Evolutionary conservation across 2,329 filamentous ascomycete genomes (phyloP).

Genomic region (Ceratocystis smalleyi): DNA sequence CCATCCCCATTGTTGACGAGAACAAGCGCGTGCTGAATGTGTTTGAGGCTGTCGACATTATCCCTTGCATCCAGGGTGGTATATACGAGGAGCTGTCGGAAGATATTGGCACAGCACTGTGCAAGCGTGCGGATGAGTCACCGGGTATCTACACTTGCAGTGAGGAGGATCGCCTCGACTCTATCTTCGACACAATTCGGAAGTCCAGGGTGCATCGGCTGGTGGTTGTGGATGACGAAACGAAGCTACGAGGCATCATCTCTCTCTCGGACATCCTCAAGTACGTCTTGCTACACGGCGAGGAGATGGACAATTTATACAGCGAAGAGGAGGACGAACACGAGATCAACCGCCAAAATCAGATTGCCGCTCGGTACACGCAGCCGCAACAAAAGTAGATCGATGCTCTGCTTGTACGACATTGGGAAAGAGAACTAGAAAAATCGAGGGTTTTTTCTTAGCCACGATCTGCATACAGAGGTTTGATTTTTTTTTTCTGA

Average conservation of each 20-base stretch:
- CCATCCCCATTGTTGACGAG: constrained; percentile 78
- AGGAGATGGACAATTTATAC: constrained; percentile 33
- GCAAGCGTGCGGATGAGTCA: constrained; percentile 78
- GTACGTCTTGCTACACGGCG: constrained; percentile 73
- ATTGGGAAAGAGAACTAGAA: neutral
- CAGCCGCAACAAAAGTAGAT: constrained; percentile 13
- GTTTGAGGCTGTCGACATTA: constrained; percentile 95
- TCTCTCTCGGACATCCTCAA: constrained; percentile 93
- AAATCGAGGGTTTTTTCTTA: neutral
- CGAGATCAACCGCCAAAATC: constrained; percentile 14
- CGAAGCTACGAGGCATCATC: constrained; percentile 71
- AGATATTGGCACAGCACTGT: constrained; percentile 74
- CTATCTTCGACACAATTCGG: constrained; percentile 91
- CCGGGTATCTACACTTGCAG: constrained; percentile 94
- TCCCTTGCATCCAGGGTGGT: constrained; percentile 85
- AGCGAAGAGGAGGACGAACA: constrained; percentile 17
- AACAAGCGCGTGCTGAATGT: constrained; percentile 73
- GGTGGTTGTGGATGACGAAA: constrained; percentile 82
- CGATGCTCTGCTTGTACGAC: neutral
- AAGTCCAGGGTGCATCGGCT: constrained; percentile 88
- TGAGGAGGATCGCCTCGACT: constrained; percentile 78
- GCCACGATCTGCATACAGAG: neutral
- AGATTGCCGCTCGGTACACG: constrained; percentile 8
- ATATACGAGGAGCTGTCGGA: constrained; percentile 80
- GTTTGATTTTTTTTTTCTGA: neutral